Evolutionary conservation across 306 rosid genomes (phyloP), one percentile per base, ranked within the genome.

Genomic region (Ormosia emarginata): DNA sequence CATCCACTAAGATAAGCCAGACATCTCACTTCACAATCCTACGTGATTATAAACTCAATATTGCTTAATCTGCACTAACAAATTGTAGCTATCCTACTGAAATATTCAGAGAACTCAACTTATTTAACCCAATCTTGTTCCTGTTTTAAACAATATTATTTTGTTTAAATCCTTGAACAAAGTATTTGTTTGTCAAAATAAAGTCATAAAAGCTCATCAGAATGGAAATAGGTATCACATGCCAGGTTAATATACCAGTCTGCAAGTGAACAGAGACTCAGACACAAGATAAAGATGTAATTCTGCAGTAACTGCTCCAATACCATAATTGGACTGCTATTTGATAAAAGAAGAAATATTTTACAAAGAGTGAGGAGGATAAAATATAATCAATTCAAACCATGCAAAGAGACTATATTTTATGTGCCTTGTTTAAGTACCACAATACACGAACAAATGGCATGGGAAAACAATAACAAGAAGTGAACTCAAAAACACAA

Each of bases 21-120:
- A 29, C 50, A 44, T 47, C 71, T 44, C 3, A 32, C 34, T n/a
- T 62, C 71, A 33, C n/a, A n/a, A n/a, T n/a, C n/a, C n/a, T n/a
- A n/a, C n/a, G n/a, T n/a, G n/a, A n/a, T n/a, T n/a, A n/a, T 50
- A 59, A 12, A 67, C 52, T 56, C 14, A 14, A 44, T 34, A 61
- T 62, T 71, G 43, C 66, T 13, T 33, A 33, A 11, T 80, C 83
- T 29, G 14, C 61, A 57, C 76, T 12, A 79, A 6, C n/a, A 80
- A 40, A 36, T 50, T 34, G 17, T 6, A n/a, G 53, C 52, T 50
- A 50, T n/a, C n/a, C 10, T 41, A 33, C 40, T 17, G 74, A 53
- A 47, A 64, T 33, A 36, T 7, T 34, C 64, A 18, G 47, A 10
- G 8, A 63, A 47, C 72, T 17, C 50, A 39, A 53, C 44, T 1